Evolutionary conservation across 768 basidiomycete genomes (phyloP).

Genomic region (Ramaria sp.): DNA sequence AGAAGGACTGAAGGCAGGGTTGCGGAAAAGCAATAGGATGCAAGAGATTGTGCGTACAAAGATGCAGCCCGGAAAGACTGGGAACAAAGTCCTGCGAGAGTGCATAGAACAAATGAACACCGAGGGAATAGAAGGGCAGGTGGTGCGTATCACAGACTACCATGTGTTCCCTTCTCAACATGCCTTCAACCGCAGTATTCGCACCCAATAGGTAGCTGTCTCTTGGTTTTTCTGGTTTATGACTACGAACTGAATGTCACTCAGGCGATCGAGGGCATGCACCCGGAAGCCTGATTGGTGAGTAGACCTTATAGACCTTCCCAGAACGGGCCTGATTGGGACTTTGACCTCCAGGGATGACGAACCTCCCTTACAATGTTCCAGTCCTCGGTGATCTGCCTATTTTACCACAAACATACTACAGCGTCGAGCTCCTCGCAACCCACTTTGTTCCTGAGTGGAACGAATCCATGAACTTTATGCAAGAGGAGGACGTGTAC

Average conservation of each 20-base stretch:
- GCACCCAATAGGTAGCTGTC: slow-evolving; percentile 32
- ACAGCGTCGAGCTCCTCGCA: slow-evolving; percentile 43
- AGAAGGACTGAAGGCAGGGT: slow-evolving; percentile 31
- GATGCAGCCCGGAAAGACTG: slow-evolving; percentile 36
- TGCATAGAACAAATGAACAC: slow-evolving; percentile 33
- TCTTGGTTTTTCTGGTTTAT: not conserved
- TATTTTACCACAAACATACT: slow-evolving; percentile 39
- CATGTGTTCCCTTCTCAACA: not conserved
- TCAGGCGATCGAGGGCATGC: slow-evolving; percentile 42
- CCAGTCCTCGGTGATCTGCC: slow-evolving; percentile 38
- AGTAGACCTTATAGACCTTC: slow-evolving; percentile 10
- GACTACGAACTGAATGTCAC: not conserved
- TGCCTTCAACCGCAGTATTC: slow-evolving; percentile 21
- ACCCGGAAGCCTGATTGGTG: slow-evolving; percentile 39
- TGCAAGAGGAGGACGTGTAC: slow-evolving; percentile 34
- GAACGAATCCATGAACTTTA: slow-evolving; percentile 34
- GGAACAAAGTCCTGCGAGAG: slow-evolving; percentile 33
- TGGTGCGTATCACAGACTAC: slow-evolving; percentile 11
- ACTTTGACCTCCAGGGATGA: slow-evolving; percentile 24
- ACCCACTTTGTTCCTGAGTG: slow-evolving; percentile 39
- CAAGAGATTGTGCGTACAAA: slow-evolving; percentile 37
- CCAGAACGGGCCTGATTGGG: not conserved
- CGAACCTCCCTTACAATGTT: slow-evolving; percentile 33
- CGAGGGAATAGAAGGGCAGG: slow-evolving; percentile 36
- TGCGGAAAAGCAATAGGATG: slow-evolving; percentile 37